Base-by-base conservation (phyloP, 495 filamentous ascomycete species). In the Tirmania nivea region DNA sequence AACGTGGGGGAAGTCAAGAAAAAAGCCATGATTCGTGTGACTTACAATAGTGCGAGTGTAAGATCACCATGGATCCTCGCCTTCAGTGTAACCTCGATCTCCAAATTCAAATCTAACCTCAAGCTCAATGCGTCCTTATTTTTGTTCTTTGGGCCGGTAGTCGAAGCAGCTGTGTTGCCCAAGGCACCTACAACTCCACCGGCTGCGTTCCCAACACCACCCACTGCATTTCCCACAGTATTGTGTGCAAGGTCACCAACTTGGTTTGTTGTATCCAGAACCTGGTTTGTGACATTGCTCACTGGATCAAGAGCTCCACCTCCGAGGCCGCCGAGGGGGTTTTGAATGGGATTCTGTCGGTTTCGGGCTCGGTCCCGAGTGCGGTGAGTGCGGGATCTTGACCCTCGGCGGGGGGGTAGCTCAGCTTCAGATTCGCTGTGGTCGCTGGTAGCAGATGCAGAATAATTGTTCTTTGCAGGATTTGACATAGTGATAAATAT, bases 61-160 rank as follows among this genome's bases (percentile, higher is more conserved):
- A 93, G 69, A 71, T 93, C 87, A 68, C 87, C 86, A 61, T 90
- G 83, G 62, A 94, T 90, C 70, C 84, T 83, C n/a, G 87, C 87
- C 76, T 92, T 92, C 0, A 94, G 71, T 66, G 86, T 80, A 37
- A 94, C 79, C 71, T 93, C 83, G 55, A 94, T 78, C 65, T 94
- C 87, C 54, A 94, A 70, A 68, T 93, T 92, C 52, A 93, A 64
- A 65, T 93, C 86, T 52, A 93, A 65, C 52, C 87, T 65, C 69
- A 94, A 60, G 59, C 78, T 74, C 57, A 94, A 68, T 67, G 87
- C 80, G 65, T 87, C 81, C 60, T 80, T 78, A 48, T 73, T 48
- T 21, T 60, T 55, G 34, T 53, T 54, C 11, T 54, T 57, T 54
- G 54, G 69, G 4, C 57, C 48, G n/a, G 25, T 31, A 0, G 48